Base-by-base conservation (phyloP, 495 filamentous ascomycete species). In the Cetradonia linearis region DNA sequence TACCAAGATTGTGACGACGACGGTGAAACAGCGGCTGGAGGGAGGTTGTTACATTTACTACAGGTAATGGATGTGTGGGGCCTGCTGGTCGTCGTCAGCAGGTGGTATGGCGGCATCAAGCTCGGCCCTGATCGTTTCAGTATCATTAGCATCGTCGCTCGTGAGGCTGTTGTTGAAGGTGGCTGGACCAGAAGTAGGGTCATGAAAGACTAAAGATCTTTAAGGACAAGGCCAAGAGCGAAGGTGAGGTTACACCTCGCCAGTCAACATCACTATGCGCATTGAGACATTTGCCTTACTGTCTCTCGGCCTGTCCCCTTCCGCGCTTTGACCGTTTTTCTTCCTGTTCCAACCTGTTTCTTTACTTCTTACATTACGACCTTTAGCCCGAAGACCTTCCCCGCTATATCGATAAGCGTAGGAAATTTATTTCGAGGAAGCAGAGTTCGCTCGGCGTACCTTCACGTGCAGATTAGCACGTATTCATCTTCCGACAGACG, bases 1-100 rank as follows among this genome's bases (percentile, higher is more conserved):
- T 87, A 83, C 60, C 89, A 96, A 70, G 93, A 98, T 72, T 95
- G 86, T 68, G 86, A 98, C 65, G 93, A 97, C 69, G 93, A 98
- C 68, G 93, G 93, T 13, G 93, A 98, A 76, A 88, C 86, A n/a
- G 93, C 93, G 27, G 93, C 93, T 5, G 93, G 93, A 1, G 83
- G 86, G 0, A 80, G 93, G 30, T 67, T 97, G 66, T 74, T 95
- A 44, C 88, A 94, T 74, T 73, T 98, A 50, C 84, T 98, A 84
- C 88, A 95, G 76, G 69, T 92, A 65, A 97, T 96, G 91, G 87
- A 90, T 71, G 81, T 94, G 10, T 95, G 89, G 88, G 82, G 93
- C 71, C 82, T 86, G 9, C 83, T 96, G 70, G 90, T 97, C 2
- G 86, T 98, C n/a, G 93, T 98, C 20, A 89, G 86, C 38, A 72